A percentile compares a stretch with the other conserved stretches of the same genome.
Conservation (phyloP, 2,329 filamentous ascomycete species). For the Diplocarpon rosae region DNA sequence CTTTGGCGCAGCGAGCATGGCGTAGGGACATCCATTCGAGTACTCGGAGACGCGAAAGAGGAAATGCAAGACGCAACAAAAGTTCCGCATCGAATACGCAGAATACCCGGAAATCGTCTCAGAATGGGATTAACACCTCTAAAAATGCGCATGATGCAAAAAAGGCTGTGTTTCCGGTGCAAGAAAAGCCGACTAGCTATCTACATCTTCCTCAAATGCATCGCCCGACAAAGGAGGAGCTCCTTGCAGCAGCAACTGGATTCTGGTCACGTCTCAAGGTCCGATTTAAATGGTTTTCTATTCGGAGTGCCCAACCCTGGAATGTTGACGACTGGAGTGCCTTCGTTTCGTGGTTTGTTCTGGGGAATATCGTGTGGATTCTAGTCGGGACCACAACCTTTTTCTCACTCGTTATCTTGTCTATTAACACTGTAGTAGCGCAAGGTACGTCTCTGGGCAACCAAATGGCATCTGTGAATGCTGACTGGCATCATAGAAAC, state of each 20-base stretch:
- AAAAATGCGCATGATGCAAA: slow-evolving; percentile 12
- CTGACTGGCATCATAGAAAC: slow-evolving; percentile 51
- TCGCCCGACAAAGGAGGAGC: slow-evolving; percentile 84
- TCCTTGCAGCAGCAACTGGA: slow-evolving; percentile 80
- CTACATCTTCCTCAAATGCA: slow-evolving; percentile 50
- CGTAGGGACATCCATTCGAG: slow-evolving; percentile 24
- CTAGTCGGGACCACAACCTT: slow-evolving; percentile 96
- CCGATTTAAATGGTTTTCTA: slow-evolving; percentile 96
- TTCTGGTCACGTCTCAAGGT: slow-evolving; percentile 87
- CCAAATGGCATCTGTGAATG: slow-evolving; percentile 7
- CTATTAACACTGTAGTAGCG: slow-evolving; percentile 92
- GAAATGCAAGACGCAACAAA: slow-evolving; percentile 22
- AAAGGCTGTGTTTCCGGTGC: slow-evolving; percentile 7
- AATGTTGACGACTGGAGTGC: slow-evolving; percentile 94
- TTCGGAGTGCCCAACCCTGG: slow-evolving; percentile 85
- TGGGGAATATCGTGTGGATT: slow-evolving; percentile 91
- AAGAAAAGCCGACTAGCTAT: slow-evolving; percentile 35
- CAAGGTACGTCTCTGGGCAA: slow-evolving; percentile 51
- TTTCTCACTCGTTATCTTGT: slow-evolving; percentile 80
- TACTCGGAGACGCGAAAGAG: slow-evolving; percentile 18
- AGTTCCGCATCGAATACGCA: slow-evolving; percentile 24
- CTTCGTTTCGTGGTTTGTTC: slow-evolving; percentile 87
- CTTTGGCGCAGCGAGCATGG: slow-evolving; percentile 20
- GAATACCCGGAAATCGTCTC: slow-evolving; percentile 12
- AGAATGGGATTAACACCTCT: slow-evolving; percentile 14